phyloP scores from a whole-genome alignment of 164 flowering plant species.

The Vitis labrusca region DNA sequence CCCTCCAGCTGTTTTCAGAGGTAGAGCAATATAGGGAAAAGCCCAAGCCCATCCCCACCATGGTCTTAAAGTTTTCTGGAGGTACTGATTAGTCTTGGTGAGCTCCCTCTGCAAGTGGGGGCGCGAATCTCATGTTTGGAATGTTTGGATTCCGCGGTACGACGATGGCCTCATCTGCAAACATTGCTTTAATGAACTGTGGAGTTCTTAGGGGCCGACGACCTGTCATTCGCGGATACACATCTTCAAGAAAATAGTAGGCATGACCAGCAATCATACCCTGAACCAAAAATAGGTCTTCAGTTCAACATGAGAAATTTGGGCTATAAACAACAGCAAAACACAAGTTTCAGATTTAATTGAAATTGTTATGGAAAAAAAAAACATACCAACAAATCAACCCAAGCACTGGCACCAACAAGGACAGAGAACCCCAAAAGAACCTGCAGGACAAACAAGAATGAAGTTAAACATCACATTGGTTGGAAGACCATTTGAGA shows the following conservation, averaged over 20 bases:
- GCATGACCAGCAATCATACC: conserved; percentile 99
- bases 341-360: background rate
- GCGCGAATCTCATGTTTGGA: conserved; percentile 71
- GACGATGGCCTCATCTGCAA: conserved; percentile 84
- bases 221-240: conserved; percentile 89
- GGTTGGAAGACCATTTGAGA: conserved; percentile 1
- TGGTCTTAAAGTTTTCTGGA: background rate
- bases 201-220: conserved; percentile 91
- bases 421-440: conserved; percentile 93
- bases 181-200: conserved; percentile 70
- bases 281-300: conserved; percentile 37
- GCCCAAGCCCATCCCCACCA: background rate
- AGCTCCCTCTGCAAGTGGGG: conserved; percentile 60
- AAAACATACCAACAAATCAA: conserved; percentile 77
- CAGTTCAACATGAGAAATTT: background rate
- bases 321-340: background rate
- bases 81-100: conserved; percentile 42
- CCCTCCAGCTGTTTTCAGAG: background rate
- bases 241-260: conserved; percentile 92
- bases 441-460: conserved; percentile 57
- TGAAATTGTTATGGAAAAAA: background rate
- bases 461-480: background rate
- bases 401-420: conserved; percentile 98
- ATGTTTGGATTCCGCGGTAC: conserved; percentile 58
- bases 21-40: background rate